Evolutionary conservation across 2,329 filamentous ascomycete species (phyloP).

Genomic region (Cytospora paraplurivora): DNA sequence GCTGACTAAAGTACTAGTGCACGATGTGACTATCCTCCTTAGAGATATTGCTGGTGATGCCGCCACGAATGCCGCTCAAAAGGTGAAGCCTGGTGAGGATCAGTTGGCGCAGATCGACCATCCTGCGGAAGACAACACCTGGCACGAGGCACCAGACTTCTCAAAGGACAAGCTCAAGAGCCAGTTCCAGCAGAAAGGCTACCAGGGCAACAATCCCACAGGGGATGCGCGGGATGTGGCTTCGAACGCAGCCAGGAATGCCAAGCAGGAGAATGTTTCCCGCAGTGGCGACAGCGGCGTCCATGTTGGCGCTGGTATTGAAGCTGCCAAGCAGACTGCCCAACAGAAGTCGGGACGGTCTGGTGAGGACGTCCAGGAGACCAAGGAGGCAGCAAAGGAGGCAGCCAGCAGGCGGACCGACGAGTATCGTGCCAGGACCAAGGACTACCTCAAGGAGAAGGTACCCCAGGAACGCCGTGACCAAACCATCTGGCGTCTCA

Average conservation of each 20-base stretch:
- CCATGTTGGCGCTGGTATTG: slow-evolving; percentile 52
- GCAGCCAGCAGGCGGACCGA: slow-evolving; percentile 43
- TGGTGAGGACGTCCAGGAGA: slow-evolving; percentile 62
- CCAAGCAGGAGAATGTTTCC: slow-evolving; percentile 41
- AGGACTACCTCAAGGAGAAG: slow-evolving; percentile 81
- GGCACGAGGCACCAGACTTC: slow-evolving; percentile 84
- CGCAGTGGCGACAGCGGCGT: slow-evolving; percentile 50
- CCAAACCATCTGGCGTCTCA: slow-evolving; percentile 87
- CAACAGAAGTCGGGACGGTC: slow-evolving; percentile 64
- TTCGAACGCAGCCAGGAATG: slow-evolving; percentile 56
- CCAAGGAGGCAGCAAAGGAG: slow-evolving; percentile 43
- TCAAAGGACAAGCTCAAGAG: slow-evolving; percentile 69
- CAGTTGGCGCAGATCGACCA: slow-evolving; percentile 74
- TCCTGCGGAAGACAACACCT: slow-evolving; percentile 88
- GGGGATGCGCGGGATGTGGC: slow-evolving; percentile 64
- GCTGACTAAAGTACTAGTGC: slow-evolving; percentile 50
- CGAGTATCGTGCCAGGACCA: slow-evolving; percentile 49
- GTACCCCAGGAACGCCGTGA: slow-evolving; percentile 91
- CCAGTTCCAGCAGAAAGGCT: slow-evolving; percentile 67
- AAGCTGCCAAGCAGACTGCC: slow-evolving; percentile 46
- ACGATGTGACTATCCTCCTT: slow-evolving; percentile 76
- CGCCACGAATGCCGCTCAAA: slow-evolving; percentile 74
- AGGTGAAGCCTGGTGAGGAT: slow-evolving; percentile 77
- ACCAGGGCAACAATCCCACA: slow-evolving; percentile 54
- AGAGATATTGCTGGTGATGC: slow-evolving; percentile 93